A percentile compares a stretch with the other conserved stretches of the same genome.
Conservation (phyloP, 768 basidiomycete genomes). For the Ramaria rubella region DNA sequence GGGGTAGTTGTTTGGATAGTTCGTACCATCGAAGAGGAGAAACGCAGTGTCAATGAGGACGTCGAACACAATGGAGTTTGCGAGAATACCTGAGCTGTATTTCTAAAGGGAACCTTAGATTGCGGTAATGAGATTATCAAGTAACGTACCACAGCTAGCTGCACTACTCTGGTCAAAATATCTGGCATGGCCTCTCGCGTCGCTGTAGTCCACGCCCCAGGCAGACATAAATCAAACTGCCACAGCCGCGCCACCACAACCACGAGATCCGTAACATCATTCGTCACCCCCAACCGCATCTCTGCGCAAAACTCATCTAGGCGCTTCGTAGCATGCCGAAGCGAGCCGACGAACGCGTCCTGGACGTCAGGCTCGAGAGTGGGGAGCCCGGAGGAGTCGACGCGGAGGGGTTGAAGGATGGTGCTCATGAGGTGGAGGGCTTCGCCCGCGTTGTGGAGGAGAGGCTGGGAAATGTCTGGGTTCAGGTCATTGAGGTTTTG, state of each 20-base stretch:
- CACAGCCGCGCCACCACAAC: constrained; percentile 59
- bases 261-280: constrained; percentile 33
- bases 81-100: constrained; percentile 11
- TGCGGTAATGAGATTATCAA: not conserved
- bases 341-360: constrained; percentile 46
- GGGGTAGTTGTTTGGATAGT: not conserved
- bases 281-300: not conserved
- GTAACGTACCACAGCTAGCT: constrained; percentile 44
- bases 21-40: constrained; percentile 66
- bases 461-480: constrained; percentile 26
- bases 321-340: constrained; percentile 26
- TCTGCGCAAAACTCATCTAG: constrained; percentile 13
- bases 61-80: constrained; percentile 52
- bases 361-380: constrained; percentile 50
- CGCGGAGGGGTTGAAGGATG: constrained; percentile 59
- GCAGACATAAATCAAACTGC: constrained; percentile 69
- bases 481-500: constrained; percentile 16
- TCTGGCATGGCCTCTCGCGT: constrained; percentile 40
- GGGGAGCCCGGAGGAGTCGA: constrained; percentile 35
- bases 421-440: constrained; percentile 62
- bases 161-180: constrained; percentile 40
- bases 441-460: constrained; percentile 54
- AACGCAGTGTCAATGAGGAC: constrained; percentile 68
- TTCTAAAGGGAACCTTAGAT: not conserved
- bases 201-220: constrained; percentile 46